A percentile compares a stretch with the other conserved stretches of the same genome.
phyloP scores from a whole-genome alignment of 768 basidiomycete genomes.

The Tricholoma saponaceum region DNA sequence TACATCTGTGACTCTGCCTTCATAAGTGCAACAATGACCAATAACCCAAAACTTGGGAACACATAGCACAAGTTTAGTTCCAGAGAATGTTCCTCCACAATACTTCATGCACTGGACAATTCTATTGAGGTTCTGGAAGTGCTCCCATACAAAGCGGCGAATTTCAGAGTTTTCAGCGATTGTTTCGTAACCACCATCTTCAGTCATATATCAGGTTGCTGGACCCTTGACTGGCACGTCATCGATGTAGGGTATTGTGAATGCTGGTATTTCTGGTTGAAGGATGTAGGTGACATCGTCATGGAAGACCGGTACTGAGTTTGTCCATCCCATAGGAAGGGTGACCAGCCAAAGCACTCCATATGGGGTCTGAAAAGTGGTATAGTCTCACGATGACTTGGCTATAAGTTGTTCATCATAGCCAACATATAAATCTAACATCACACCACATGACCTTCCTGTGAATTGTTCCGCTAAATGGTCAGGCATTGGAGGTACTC shows the following conservation, averaged over 20 bases:
- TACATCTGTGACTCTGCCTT: slow-evolving; percentile 20
- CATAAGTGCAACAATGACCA: slow-evolving; percentile 24
- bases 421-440: not conserved
- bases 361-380: not conserved
- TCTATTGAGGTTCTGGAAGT: slow-evolving; percentile 29
- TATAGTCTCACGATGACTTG: not conserved
- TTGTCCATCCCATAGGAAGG: slow-evolving; percentile 26
- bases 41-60: slow-evolving; percentile 25
- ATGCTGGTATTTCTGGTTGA: slow-evolving; percentile 8
- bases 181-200: slow-evolving; percentile 21
- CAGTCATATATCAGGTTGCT: slow-evolving; percentile 5
- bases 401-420: not conserved
- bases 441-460: not conserved
- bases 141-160: slow-evolving; percentile 34
- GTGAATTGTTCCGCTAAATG: not conserved
- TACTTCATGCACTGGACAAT: slow-evolving; percentile 34
- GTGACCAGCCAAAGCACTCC: not conserved
- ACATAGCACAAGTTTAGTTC: slow-evolving; percentile 28
- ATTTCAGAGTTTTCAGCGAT: slow-evolving; percentile 34
- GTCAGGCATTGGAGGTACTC: not conserved
- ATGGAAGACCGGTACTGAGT: slow-evolving; percentile 30
- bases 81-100: slow-evolving; percentile 31
- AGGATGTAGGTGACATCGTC: slow-evolving; percentile 12
- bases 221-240: slow-evolving; percentile 17
- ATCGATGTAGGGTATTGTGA: slow-evolving; percentile 15